Evolutionary conservation across 768 basidiomycete species (phyloP), one percentile per base, ranked within the genome.

Genomic region (Lactarius quietus): DNA sequence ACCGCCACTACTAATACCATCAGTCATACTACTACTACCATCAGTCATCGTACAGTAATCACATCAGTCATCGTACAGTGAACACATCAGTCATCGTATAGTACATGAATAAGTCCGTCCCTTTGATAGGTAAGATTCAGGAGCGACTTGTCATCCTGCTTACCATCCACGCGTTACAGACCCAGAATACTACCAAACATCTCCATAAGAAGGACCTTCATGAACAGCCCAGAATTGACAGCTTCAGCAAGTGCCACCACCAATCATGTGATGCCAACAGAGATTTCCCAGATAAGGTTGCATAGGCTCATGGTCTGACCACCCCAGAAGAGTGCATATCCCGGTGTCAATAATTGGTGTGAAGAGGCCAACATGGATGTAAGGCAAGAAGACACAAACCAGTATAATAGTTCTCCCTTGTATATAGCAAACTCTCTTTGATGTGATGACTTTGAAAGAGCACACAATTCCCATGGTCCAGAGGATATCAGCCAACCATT

Each of bases 201-300:
- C 73, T 98, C 97, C 0, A 99, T 91, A 62, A 99, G 88, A 59
- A 99, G 85, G 66, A 98, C 92, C 77, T 96, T 98, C 76, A 98
- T 94, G 70, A 99, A 98, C 38, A 98, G 76, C 39, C 87, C 84
- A 3, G 96, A 95, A 74, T 98, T 95, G 14, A 95, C 92, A 23
- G 96, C 97, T 74, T 98, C 97, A 14, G 93, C 87, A 36, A 98
- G 79, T 1, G 97, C 97, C 5, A 95, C 96, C 20, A 94, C 98
- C 2, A 94, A 92, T 0, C 97, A 97, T 6, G 93, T 94, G 73
- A 98, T 84, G 45, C 97, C 96, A 55, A 99, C 97, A 15, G 88
- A 92, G 64, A 98, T 77, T 67, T 97, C 97, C 66, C 97, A 98
- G 26, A 99, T 82, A 31, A 98, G 83, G 76, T 98, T 98, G 78